Evolutionary conservation across 495 filamentous ascomycete species (phyloP), one percentile per base, ranked within the genome.

Genomic region (Penicillium riverlandense): DNA sequence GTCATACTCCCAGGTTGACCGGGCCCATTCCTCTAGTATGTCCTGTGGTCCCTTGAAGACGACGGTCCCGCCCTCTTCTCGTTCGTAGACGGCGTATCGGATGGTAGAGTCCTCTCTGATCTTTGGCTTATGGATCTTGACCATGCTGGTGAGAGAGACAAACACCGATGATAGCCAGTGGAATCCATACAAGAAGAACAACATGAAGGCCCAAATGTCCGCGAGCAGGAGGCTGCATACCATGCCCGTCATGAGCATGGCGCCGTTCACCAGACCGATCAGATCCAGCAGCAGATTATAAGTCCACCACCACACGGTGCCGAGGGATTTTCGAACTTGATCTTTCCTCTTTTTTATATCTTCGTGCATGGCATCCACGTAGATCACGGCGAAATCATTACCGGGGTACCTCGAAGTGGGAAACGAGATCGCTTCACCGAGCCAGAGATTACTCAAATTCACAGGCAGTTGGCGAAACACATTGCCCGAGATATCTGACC

Each of bases 21-120:
- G 59, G 11, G 59, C 59, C 59, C 59, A 62, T 1, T 40, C 40
- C 43, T 62, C 59, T 11, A 62, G 50, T n/a, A 44, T 49, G 2
- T 51, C 45, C 37, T 62, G 54, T 31, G 44, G 48, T 6, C 56
- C 54, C 30, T 62, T 62, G 51, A 62, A 62, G 15, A 62, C 53
- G 9, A 62, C 59, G n/a, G 55, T 62, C 11, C 59, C 59, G 9
- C 59, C 59, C 11, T 56, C 59, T 6, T 48, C 51, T 2, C 59
- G 59, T 39, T 62, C 48, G 22, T 60, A 62, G 10, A 58, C 54
- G 6, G 59, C 59, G 37, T 58, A 56, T 7, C 50, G 36, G 38
- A 29, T 40, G 15, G 11, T 45, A 7, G 10, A 5, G 29, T 53
- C 50, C 22, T 22, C 22, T 22, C 22, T 22, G 1, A 11, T 29